Base-by-base conservation (phyloP, 441 rosid species). In the Populus hybrid region DNA sequence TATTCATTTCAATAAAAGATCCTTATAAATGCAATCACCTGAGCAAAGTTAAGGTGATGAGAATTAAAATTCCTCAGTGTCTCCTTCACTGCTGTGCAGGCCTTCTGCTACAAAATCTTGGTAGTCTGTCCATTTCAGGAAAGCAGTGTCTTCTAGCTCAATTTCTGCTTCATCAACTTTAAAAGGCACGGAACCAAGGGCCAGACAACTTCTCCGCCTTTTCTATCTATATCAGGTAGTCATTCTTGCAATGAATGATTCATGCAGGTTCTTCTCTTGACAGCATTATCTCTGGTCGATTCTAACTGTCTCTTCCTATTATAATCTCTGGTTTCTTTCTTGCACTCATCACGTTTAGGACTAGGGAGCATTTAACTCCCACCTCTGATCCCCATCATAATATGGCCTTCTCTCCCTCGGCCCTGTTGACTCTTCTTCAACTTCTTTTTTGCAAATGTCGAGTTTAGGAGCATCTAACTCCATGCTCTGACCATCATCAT, bases 381-480 rank as follows among this genome's bases (percentile, higher is more conserved):
- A 73, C 70, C 73, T 78, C 66, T 23, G 23, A 54, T 63, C 50
- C 50, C 75, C 30, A 18, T 84, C 76, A 40, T 68, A 40, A 74
- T 7, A 40, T 24, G 75, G 72, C 69, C 79, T 77, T 74, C 77
- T 82, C 61, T 59, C 80, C 74, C 28, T 54, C 14, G 73, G 57
- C 63, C 63, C 63, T 20, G 63, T 57, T 57, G 63, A 57, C 63
- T 63, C 77, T 23, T 34, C 30, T 30, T 63, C 54, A 69, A 46
- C 21, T 75, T 72, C 59, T 46, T 70, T 38, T 20, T n/a, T 10
- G 68, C 61, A 26, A 24, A 46, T 16, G 28, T 73, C n/a, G 20
- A 46, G 32, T 72, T 24, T 35, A 72, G 76, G 36, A 73, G 65
- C 50, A 73, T 59, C 20, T 21, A 28, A 24, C 32, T 5, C 8